phyloP scores from a whole-genome alignment of 805 yeast species.

The Candida railenensis region DNA sequence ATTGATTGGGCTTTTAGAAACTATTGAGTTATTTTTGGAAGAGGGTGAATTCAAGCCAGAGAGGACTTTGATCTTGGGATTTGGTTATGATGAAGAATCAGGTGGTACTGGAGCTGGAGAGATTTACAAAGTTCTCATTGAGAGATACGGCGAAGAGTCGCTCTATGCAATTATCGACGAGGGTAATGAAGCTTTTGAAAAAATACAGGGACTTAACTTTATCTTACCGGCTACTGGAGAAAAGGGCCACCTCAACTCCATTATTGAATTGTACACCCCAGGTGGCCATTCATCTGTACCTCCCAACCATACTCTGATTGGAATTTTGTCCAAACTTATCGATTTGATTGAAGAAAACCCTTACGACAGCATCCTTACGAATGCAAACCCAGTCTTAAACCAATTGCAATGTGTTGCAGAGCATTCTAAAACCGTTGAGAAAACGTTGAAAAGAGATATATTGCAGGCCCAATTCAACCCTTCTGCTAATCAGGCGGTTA shows the following conservation, averaged over 20 bases:
- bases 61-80: slow-evolving; percentile 45
- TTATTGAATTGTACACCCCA: slow-evolving; percentile 41
- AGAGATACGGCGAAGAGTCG: slow-evolving; percentile 42
- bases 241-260: slow-evolving; percentile 45
- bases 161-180: slow-evolving; percentile 48
- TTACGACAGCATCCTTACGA: slow-evolving; percentile 37
- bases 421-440: slow-evolving; percentile 34
- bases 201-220: slow-evolving; percentile 34
- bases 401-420: slow-evolving; percentile 48
- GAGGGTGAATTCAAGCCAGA: slow-evolving; percentile 36
- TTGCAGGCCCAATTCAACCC: slow-evolving; percentile 35
- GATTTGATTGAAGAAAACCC: slow-evolving; percentile 35
- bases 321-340: slow-evolving; percentile 43
- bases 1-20: slow-evolving; percentile 41
- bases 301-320: slow-evolving; percentile 48
- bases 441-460: slow-evolving; percentile 32
- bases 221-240: slow-evolving; percentile 49
- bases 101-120: slow-evolving; percentile 39
- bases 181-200: slow-evolving; percentile 21
- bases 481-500: slow-evolving; percentile 35
- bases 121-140: slow-evolving; percentile 32
- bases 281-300: slow-evolving; percentile 56
- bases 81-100: slow-evolving; percentile 53
- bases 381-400: slow-evolving; percentile 43
- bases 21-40: slow-evolving; percentile 30